These are phyloP conservation scores for Penicillium sp. DNA, from an alignment of 2,329 filamentous ascomycete genomes.

Conservation along the genomic window DNA sequence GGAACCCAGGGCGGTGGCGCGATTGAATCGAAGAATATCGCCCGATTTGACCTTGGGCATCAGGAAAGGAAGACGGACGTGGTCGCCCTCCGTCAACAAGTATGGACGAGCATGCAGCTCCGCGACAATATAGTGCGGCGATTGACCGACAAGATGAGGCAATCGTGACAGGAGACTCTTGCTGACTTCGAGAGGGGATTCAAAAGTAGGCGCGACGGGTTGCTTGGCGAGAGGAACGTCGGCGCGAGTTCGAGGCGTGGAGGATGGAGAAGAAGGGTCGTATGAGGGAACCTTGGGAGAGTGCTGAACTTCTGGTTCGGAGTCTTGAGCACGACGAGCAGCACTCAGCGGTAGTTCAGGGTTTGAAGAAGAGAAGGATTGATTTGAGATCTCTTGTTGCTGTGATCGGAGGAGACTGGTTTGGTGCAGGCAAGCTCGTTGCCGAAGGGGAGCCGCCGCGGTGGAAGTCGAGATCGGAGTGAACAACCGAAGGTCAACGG, in stretches of 20 bases:
- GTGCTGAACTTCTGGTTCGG: constrained; percentile 12
- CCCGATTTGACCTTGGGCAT: constrained; percentile 73
- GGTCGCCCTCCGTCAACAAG: constrained; percentile 58
- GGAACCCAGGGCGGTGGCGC: constrained; percentile 73
- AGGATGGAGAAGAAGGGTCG: constrained; percentile 9
- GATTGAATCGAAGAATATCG: constrained; percentile 80
- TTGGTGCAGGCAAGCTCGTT: constrained; percentile 41
- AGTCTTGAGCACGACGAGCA: constrained; percentile 22
- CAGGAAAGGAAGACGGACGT: constrained; percentile 69
- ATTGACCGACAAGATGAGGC: constrained; percentile 40
- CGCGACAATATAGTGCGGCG: constrained; percentile 44
- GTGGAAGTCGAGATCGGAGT: constrained; percentile 18
- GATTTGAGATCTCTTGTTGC: constrained; percentile 24
- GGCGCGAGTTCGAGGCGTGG: constrained; percentile 18
- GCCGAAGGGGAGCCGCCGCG: constrained; percentile 21
- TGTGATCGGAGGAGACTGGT: constrained; percentile 22
- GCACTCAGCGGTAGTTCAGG: constrained; percentile 27
- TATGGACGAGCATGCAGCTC: constrained; percentile 47
- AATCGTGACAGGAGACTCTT: constrained; percentile 39
- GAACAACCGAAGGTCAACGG: constrained; percentile 23
- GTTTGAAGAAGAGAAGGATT: constrained; percentile 25
- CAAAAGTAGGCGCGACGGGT: constrained; percentile 35
- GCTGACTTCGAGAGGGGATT: constrained; percentile 35
- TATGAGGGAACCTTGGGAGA: constrained; percentile 5
- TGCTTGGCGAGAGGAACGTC: constrained; percentile 29